Evolutionary conservation across 2,329 filamentous ascomycete species (phyloP).

Genomic region (Exserohilum turcica): DNA sequence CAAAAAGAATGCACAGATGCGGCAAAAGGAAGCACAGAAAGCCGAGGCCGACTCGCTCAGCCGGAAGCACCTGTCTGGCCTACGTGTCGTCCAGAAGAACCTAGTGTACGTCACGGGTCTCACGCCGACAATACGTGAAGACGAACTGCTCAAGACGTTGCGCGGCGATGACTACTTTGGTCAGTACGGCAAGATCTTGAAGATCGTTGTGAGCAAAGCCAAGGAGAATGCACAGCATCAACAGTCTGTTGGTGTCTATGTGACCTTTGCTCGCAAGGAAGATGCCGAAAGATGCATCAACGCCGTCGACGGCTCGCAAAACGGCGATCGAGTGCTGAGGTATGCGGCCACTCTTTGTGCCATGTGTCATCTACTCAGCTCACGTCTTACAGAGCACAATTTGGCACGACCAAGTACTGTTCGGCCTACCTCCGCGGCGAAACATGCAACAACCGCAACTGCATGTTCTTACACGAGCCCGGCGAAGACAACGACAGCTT

Average conservation of each 20-base stretch:
- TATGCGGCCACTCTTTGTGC: slow-evolving; percentile 49
- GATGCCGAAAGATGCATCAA: slow-evolving; percentile 89
- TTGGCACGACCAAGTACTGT: slow-evolving; percentile 97
- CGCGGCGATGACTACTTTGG: slow-evolving; percentile 94
- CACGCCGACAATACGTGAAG: slow-evolving; percentile 88
- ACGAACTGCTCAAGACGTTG: slow-evolving; percentile 87
- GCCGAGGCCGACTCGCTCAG: slow-evolving; percentile 94
- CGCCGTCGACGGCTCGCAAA: slow-evolving; percentile 89
- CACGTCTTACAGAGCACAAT: slow-evolving; percentile 61
- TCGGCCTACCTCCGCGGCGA: slow-evolving; percentile 95
- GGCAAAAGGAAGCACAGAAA: slow-evolving; percentile 94
- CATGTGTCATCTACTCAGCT: slow-evolving; percentile 20
- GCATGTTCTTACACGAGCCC: slow-evolving; percentile 97
- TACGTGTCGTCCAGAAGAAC: slow-evolving; percentile 97
- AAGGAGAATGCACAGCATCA: slow-evolving; percentile 74
- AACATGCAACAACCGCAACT: slow-evolving; percentile 91
- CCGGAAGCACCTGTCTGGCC: slow-evolving; percentile 92
- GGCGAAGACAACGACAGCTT: slow-evolving; percentile 99
- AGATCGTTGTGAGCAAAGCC: slow-evolving; percentile 97
- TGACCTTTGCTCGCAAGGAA: slow-evolving; percentile 92
- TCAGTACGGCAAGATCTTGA: slow-evolving; percentile 97
- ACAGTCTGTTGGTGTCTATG: slow-evolving; percentile 93
- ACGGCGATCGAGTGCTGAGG: slow-evolving; percentile 83
- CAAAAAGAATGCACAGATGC: slow-evolving; percentile 86
- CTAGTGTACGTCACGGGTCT: slow-evolving; percentile 96